Evolutionary conservation across 768 basidiomycete genomes (phyloP).

Genomic region (Leccinum disarticulatum): DNA sequence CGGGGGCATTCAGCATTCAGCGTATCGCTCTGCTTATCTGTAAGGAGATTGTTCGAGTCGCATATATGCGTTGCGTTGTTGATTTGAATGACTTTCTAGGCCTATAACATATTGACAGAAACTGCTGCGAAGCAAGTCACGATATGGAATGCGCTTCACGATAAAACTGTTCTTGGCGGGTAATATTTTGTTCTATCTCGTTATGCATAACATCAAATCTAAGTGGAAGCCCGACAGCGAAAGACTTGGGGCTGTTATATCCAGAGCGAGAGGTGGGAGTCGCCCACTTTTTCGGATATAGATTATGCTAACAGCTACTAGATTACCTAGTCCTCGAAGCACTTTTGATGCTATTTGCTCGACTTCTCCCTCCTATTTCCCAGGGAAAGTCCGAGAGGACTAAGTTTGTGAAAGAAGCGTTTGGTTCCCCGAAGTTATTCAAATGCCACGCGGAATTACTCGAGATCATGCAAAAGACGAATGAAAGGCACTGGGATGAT

Average conservation of each 20-base stretch:
- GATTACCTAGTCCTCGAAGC: conserved; percentile 60
- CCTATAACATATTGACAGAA: conserved; percentile 54
- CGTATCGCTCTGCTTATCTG: conserved; percentile 25
- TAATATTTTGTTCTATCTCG: conserved; percentile 23
- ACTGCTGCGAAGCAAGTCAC: conserved; percentile 38
- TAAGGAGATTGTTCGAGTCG: conserved; percentile 15
- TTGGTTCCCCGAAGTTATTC: conserved; percentile 40
- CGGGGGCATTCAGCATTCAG: conserved; percentile 21
- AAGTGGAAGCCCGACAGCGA: conserved; percentile 30
- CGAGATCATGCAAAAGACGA: conserved; percentile 41
- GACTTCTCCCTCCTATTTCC: conserved; percentile 46
- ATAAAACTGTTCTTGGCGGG: conserved; percentile 49
- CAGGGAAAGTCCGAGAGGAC: conserved; percentile 39
- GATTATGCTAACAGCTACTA: conserved; percentile 20
- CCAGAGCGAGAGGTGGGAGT: conserved; percentile 46
- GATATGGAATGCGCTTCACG: conserved; percentile 50
- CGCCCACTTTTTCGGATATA: neutral
- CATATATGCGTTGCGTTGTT: conserved; percentile 29
- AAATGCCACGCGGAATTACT: conserved; percentile 40
- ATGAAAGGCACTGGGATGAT: conserved; percentile 52
- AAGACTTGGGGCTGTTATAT: conserved; percentile 49
- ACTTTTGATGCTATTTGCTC: conserved; percentile 55
- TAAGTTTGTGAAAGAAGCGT: conserved; percentile 52
- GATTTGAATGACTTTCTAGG: conserved; percentile 37
- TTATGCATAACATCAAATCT: neutral